A percentile compares a stretch with the other conserved stretches of the same genome.
These are phyloP conservation scores for Myochromella boudieri DNA, from an alignment of 768 basidiomycete genomes.

Conservation along the genomic window DNA sequence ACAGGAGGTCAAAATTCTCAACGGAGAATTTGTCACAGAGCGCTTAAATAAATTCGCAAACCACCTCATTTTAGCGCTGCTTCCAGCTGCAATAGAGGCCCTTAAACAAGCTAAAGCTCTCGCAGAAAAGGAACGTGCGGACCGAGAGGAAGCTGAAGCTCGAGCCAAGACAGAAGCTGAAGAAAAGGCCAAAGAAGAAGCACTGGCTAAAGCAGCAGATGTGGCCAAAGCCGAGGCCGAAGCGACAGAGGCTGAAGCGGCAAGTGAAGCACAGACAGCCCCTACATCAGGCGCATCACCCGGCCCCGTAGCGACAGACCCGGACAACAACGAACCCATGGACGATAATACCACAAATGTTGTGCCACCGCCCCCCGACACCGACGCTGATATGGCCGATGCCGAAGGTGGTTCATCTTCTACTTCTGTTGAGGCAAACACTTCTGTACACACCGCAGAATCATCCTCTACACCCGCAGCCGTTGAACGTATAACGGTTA, in stretches of 20 bases:
- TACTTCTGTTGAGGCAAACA: constrained; percentile 20
- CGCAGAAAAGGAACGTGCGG: constrained; percentile 52
- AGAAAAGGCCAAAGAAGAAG: constrained; percentile 21
- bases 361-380: constrained; percentile 16
- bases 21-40: constrained; percentile 71
- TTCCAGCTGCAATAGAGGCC: constrained; percentile 78
- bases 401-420: too few relatives aligned
- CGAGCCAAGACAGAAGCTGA: constrained; percentile 33
- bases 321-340: constrained; percentile 30
- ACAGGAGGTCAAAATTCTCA: constrained; percentile 82
- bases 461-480: constrained; percentile 25
- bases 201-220: constrained; percentile 40
- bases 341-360: constrained; percentile 26
- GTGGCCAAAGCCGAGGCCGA: constrained; percentile 29
- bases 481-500: constrained; percentile 77
- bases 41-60: constrained; percentile 66
- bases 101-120: constrained; percentile 54
- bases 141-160: constrained; percentile 40
- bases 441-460: constrained; percentile 20
- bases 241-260: constrained; percentile 30
- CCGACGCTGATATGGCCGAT: constrained; percentile 56
- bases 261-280: constrained; percentile 27
- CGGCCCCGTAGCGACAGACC: constrained; percentile 7
- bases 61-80: constrained; percentile 69
- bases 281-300: constrained; percentile 20